Base-by-base conservation (phyloP, 1,284 basidiomycete genomes). In the Phylloboletellus chloephorus region DNA sequence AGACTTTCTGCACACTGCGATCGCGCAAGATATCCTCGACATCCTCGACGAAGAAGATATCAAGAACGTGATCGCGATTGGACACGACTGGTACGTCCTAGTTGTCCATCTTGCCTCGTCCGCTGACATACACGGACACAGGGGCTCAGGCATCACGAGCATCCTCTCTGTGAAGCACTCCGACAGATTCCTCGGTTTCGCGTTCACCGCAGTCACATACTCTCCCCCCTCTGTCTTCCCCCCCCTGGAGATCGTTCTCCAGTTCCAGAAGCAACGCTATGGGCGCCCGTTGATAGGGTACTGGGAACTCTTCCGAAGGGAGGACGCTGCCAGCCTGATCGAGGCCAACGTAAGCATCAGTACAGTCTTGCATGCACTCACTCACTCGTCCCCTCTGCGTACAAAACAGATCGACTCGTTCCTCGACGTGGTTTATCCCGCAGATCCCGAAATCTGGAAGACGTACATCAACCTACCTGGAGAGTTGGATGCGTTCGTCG, bases 71-170 rank as follows among this genome's bases (percentile, higher is more conserved):
- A 46, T 73, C 40, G 61, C 52, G n/a, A 55, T 75, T 24, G 68
- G 61, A 6, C 72, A 74, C 37, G 72, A 73, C 50, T 74, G 71
- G 72, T 65, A 43, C 23, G 33, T 46, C 11, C 15, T 12, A 9
- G 21, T 17, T 19, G n/a, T n/a, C 12, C 8, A 17, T 17, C 1
- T 7, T 20, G 25, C 21, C 23, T 23, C 6, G 16, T 25, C 20
- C n/a, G 4, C 10, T 12, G 6, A 34, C 4, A 16, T 24, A 16
- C 19, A 19, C 15, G 9, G 12, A 45, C 28, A 37, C 31, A 50
- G 49, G 69, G 71, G 71, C 1, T 56, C 60, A 2, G 22, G 5
- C 9, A 47, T 67, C 3, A 46, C 54, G 5, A 64, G 67, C 12
- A 51, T 63, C 5, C 49, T 63, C 16, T 64, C 59, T 2, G 44